Evolutionary conservation across 108 stramenopile genomes (phyloP).

Genomic region (Cyclotella baltica): DNA sequence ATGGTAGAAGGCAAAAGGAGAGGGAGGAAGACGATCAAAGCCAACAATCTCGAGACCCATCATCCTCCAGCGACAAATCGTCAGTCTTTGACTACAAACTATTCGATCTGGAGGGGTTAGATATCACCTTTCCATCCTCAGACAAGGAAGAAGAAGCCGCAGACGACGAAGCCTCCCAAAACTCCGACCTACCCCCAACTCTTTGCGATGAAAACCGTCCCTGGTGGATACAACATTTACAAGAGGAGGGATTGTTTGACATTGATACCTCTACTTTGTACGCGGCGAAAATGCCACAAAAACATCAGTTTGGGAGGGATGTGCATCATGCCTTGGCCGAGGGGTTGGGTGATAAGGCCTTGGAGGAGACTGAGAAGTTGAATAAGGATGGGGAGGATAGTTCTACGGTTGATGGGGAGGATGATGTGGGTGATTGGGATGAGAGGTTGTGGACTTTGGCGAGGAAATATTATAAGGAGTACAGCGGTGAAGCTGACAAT

Average conservation of each 20-base stretch:
- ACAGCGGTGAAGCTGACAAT: conserved; percentile 1
- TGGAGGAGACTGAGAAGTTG: background rate
- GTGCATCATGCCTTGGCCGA: conserved; percentile 22
- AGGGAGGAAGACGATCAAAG: background rate
- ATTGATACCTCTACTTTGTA: conserved; percentile 45
- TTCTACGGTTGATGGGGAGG: conserved; percentile 32
- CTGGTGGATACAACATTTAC: conserved; percentile 51
- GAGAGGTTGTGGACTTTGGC: conserved; percentile 54
- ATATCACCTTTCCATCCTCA: background rate
- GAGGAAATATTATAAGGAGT: conserved; percentile 39
- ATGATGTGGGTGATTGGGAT: conserved; percentile 55
- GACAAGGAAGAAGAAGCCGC: background rate
- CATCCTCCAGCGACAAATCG: background rate
- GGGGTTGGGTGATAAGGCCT: conserved; percentile 7
- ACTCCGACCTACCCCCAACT: too few relatives aligned
- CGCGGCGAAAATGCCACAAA: conserved; percentile 16
- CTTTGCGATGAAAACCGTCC: conserved; percentile 10
- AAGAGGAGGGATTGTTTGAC: conserved; percentile 49
- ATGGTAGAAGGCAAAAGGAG: background rate
- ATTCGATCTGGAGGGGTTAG: conserved; percentile 11
- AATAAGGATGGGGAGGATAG: conserved; percentile 10
- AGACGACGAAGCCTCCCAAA: background rate
- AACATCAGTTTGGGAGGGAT: conserved; percentile 21
- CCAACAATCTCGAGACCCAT: background rate
- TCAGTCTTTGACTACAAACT: background rate